Evolutionary conservation across 257 asterid species (phyloP), one percentile per base, ranked within the genome.

Genomic region (Capsicum pubescens): DNA sequence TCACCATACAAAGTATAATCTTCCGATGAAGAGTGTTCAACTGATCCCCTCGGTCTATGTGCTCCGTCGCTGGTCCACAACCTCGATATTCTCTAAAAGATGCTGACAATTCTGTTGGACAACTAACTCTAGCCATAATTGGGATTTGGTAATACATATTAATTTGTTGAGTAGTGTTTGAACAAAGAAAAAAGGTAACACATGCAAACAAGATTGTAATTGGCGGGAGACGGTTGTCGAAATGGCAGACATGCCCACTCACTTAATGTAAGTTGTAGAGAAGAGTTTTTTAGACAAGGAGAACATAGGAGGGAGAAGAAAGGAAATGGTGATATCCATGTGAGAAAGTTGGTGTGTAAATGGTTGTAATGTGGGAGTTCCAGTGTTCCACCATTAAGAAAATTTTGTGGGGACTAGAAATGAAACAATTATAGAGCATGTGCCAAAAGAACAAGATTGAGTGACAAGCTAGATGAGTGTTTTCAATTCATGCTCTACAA

Each of bases 241-340:
- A 83, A 86, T 90, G 91, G 93, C 83, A 85, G 92, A 87, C 91
- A 81, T 79, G 81, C 54, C 46, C 32, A n/a, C 76, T 85, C 80
- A 77, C 59, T 32, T 63, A 82, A 84, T 83, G 82, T 82, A 86
- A 86, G 82, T 64, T 66, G 83, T 54, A 85, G 81, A 52, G 84
- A 68, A 55, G 81, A 21, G 55, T 67, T 66, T 56, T 64, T 7
- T 57, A 84, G 82, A 84, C 80, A 56, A 58, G 84, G 80, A 42
- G 86, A 83, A 54, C 66, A 80, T 67, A 26, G 26, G 79, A 80
- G 44, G 72, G 85, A 68, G 57, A 46, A 60, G 84, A 35, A 68
- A 66, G 81, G 56, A 69, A 86, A 89, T 56, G 77, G 66, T 46
- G 84, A 85, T 88, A 61, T 68, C 83, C 44, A 42, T 56, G 36